Base-by-base conservation (phyloP, 2,329 filamentous ascomycete genomes). In the Fusarium scirpi region DNA sequence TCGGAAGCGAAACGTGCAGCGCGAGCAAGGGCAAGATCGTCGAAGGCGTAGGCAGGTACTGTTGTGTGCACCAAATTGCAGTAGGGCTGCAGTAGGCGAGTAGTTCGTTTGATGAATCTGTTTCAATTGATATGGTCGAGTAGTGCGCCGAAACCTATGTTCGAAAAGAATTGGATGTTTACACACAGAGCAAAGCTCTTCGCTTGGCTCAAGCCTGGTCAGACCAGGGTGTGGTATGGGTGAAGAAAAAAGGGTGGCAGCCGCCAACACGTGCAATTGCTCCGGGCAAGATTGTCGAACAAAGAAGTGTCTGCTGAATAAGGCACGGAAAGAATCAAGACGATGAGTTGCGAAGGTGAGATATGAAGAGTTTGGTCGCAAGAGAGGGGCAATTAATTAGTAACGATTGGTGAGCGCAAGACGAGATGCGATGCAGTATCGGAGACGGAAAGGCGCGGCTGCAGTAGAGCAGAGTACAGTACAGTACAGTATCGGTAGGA, bases 311-410 rank as follows among this genome's bases (percentile, higher is more conserved):
- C 48, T 25, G 24, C 24, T 25, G 24, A 25, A 25, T 25, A 25
- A 25, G 24, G 24, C 24, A 25, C 24, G 46, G 44, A 41, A 32
- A 30, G 38, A 51, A 27, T 51, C 43, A 20, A 46, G 61, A 41
- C 49, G 30, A 51, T 53, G 46, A 52, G 49, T 29, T 62, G 51
- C 45, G 51, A 44, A 51, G 67, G 67, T 46, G 41, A 52, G 49
- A 52, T 43, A 22, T 51, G 52, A 40, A 57, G 41, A 63, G 54
- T 55, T 30, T 29, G 49, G 27, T 52, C 58, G 52, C 29, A 54
- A 58, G 54, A 58, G 67, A 70, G 67, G 55, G 65, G 69, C 69
- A 56, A 67, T 67, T 64, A 56, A 70, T 64, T 64, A 59, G 59
- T 44, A 58, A 53, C 38, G 46, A 43, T 52, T 48, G 25, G 38